Conservation (phyloP, 331 rosid genomes). For the Arachis monticola region DNA sequence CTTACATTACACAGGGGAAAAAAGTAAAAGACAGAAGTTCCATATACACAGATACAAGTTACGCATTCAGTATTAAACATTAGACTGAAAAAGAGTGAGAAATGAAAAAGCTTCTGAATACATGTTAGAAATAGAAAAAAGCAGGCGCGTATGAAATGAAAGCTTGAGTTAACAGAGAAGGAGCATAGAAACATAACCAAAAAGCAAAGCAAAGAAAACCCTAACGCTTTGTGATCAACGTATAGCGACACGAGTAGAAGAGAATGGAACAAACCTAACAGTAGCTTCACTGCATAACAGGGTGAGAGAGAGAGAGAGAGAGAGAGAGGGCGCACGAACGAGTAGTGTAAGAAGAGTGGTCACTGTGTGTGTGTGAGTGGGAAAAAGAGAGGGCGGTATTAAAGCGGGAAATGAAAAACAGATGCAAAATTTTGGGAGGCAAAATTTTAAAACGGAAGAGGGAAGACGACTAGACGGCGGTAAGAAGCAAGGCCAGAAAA, state of each 20-base stretch:
- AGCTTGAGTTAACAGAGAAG: too few species aligned
- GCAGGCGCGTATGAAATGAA: background rate
- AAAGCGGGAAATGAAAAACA: background rate
- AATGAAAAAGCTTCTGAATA: background rate
- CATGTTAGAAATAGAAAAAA: background rate
- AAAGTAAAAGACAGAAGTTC: background rate
- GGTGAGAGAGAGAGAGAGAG: background rate
- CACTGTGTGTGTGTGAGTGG: too few species aligned
- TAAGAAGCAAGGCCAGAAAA: too few species aligned
- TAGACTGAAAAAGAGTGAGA: background rate
- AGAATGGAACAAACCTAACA: background rate
- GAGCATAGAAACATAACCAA: background rate
- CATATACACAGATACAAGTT: background rate
- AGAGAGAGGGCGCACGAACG: background rate
- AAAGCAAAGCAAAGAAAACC: background rate
- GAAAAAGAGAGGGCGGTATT: background rate
- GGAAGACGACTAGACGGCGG: background rate
- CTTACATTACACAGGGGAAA: background rate
- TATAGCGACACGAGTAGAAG: background rate
- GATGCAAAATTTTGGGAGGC: too few species aligned
- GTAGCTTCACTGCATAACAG: background rate
- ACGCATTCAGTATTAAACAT: too few species aligned
- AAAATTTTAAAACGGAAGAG: background rate
- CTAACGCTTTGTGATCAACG: too few species aligned
- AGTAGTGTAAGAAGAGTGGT: too few species aligned